phyloP scores from a whole-genome alignment of 768 basidiomycete genomes.

The Suillus brevipes region DNA sequence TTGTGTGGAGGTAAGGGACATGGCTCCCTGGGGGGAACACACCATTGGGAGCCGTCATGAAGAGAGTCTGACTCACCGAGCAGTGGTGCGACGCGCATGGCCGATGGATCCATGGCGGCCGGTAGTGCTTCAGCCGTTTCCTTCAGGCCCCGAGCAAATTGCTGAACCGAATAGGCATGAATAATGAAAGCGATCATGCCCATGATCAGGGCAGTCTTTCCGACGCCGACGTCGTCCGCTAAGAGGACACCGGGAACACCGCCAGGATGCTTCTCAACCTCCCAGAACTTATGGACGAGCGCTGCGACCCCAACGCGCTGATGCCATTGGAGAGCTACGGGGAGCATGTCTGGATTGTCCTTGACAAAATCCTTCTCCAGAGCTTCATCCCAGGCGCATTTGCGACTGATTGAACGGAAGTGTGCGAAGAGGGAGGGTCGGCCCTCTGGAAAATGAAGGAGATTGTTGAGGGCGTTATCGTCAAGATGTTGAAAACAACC shows the following conservation, averaged over 20 bases:
- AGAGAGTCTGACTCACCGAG: not conserved
- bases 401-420: not conserved
- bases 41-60: too few relatives aligned
- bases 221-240: slow-evolving; percentile 22
- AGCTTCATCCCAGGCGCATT: not conserved
- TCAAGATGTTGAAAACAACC: not conserved
- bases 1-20: too few relatives aligned
- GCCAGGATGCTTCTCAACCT: not conserved
- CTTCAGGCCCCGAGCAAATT: too few relatives aligned
- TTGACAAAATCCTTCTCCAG: not conserved
- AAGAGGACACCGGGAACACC: slow-evolving; percentile 17
- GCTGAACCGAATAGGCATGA: not conserved
- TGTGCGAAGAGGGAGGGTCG: not conserved
- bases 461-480: not conserved
- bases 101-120: not conserved
- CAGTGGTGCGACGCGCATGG: not conserved
- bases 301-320: slow-evolving; percentile 19
- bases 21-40: too few relatives aligned
- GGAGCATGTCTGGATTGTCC: not conserved
- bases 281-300: slow-evolving; percentile 16
- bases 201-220: slow-evolving; percentile 15
- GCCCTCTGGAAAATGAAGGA: not conserved
- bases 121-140: not conserved
- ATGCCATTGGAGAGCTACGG: slow-evolving; percentile 21
- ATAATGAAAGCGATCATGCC: slow-evolving; percentile 13